Base-by-base conservation (phyloP, 805 yeast genomes). In the Candida insectalens region DNA sequence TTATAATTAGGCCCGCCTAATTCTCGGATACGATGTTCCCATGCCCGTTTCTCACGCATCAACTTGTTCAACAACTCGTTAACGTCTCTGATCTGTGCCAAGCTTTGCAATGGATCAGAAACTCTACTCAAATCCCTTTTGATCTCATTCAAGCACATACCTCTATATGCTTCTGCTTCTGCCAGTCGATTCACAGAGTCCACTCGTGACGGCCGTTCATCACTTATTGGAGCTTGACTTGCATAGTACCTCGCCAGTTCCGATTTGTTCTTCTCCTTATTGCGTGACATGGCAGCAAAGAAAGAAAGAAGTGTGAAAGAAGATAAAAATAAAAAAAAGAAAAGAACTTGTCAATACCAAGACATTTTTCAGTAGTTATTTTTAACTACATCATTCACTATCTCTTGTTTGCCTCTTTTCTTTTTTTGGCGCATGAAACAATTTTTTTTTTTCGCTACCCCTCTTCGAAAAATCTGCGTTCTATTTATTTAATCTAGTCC, bases 261-360 rank as follows among this genome's bases (percentile, higher is more conserved):
- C 1, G 87, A 71, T 50, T 80, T 82, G 4, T 89, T 78, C 47
- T 77, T 81, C 45, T 84, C 94, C 23, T 69, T 67, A 49, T 82
- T 82, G 40, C 92, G 60, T 22, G 92, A 79, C 94, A 83, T 83
- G 23, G 17, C 32, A 10, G 16, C n/a, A n/a, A n/a, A n/a, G n/a
- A n/a, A n/a, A n/a, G n/a, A n/a, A n/a, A n/a, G n/a, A n/a, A n/a
- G n/a, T n/a, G n/a, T n/a, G n/a, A n/a, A n/a, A n/a, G n/a, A n/a
- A n/a, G n/a, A n/a, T n/a, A n/a, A n/a, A n/a, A n/a, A n/a, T n/a
- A n/a, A n/a, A n/a, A n/a, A n/a, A n/a, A n/a, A n/a, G n/a, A n/a
- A n/a, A n/a, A n/a, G n/a, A n/a, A n/a, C n/a, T n/a, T n/a, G n/a
- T n/a, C n/a, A n/a, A n/a, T n/a, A n/a, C n/a, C n/a, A n/a, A n/a